These are phyloP conservation scores for Candida saitoana DNA, from an alignment of 805 yeast species.

Conservation along the genomic window DNA sequence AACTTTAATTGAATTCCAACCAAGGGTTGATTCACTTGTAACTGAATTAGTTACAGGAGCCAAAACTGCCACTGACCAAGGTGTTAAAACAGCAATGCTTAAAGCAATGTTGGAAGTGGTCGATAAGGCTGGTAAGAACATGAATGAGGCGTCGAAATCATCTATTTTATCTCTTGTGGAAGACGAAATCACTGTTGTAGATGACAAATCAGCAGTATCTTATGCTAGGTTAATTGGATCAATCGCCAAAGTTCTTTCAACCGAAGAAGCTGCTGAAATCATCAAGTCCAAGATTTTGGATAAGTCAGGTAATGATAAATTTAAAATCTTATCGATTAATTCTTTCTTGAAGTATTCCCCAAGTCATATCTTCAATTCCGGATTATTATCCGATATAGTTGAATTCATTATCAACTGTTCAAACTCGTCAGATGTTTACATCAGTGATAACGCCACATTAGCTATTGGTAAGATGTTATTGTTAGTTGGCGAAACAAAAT, in stretches of 20 bases:
- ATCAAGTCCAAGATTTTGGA: slow-evolving; percentile 56
- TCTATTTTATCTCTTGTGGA: slow-evolving; percentile 71
- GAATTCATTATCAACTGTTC: slow-evolving; percentile 45
- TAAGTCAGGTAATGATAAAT: slow-evolving; percentile 41
- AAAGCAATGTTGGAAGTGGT: slow-evolving; percentile 82
- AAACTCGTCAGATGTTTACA: slow-evolving; percentile 42
- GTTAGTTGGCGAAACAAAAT: slow-evolving; percentile 36
- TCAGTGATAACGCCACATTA: slow-evolving; percentile 70
- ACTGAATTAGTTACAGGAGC: slow-evolving; percentile 79
- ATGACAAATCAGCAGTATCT: slow-evolving; percentile 64
- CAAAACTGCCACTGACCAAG: slow-evolving; percentile 56
- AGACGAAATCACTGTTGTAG: slow-evolving; percentile 51
- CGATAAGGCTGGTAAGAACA: slow-evolving; percentile 68
- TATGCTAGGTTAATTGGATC: slow-evolving; percentile 80
- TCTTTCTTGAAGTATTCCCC: slow-evolving; percentile 79
- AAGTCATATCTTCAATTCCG: slow-evolving; percentile 52
- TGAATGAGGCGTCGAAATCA: slow-evolving; percentile 69
- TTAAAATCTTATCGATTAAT: slow-evolving; percentile 69
- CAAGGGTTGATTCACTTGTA: slow-evolving; percentile 90
- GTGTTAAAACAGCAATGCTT: slow-evolving; percentile 81
- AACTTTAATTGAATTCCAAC: slow-evolving; percentile 80
- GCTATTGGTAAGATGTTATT: slow-evolving; percentile 81
- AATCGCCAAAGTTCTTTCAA: slow-evolving; percentile 59
- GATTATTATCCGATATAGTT: slow-evolving; percentile 47
- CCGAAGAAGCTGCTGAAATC: slow-evolving; percentile 60